Evolutionary conservation across 768 basidiomycete genomes (phyloP).

Genomic region (Xerocomus potaroensis): DNA sequence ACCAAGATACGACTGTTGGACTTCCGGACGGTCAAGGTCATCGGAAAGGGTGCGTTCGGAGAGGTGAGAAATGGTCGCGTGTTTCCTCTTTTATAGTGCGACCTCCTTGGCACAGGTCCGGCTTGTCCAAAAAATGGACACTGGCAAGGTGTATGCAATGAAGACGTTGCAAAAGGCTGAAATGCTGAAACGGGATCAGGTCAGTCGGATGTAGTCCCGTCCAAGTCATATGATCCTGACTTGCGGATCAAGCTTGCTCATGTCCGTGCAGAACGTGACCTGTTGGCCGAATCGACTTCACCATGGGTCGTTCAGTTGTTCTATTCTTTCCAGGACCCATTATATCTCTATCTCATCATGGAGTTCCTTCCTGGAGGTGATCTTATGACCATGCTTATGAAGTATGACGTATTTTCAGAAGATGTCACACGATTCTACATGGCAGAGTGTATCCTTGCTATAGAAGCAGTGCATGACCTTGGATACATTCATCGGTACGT

Average conservation of each 20-base stretch:
- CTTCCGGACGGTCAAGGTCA: conserved; percentile 96
- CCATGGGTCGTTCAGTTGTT: conserved; percentile 97
- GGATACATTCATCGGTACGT: conserved; percentile 96
- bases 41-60: conserved; percentile 98
- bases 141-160: conserved; percentile 98
- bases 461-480: conserved; percentile 97
- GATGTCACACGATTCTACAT: conserved; percentile 99
- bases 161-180: conserved; percentile 97
- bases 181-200: conserved; percentile 99
- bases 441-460: conserved; percentile 96
- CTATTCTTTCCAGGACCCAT: conserved; percentile 96
- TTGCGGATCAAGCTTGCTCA: conserved; percentile 72
- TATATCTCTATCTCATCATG: conserved; percentile 98
- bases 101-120: conserved; percentile 56
- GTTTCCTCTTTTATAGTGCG: neutral
- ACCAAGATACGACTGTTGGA: conserved; percentile 92
- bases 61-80: conserved; percentile 54
- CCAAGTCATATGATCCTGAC: conserved; percentile 4
- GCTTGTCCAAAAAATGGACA: conserved; percentile 94
- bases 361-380: conserved; percentile 90
- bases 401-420: conserved; percentile 98
- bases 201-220: conserved; percentile 31
- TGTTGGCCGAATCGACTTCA: conserved; percentile 93
- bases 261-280: conserved; percentile 94
- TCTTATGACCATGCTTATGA: conserved; percentile 99